These are phyloP conservation scores for Colletotrichum musicola DNA, from an alignment of 2,329 filamentous ascomycete genomes.

Conservation along the genomic window DNA sequence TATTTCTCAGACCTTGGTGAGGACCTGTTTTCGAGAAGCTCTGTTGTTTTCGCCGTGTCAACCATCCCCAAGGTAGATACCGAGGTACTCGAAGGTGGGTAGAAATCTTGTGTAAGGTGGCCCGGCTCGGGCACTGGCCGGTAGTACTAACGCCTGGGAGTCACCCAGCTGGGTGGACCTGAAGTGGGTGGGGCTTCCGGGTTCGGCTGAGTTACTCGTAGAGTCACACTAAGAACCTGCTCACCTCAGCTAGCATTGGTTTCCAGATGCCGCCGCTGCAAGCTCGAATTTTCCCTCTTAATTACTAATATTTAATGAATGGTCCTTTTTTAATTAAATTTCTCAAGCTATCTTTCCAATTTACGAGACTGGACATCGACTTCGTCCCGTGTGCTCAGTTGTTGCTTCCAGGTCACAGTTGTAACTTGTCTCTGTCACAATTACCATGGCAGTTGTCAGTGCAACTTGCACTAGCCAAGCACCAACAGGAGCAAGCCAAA, in stretches of 20 bases:
- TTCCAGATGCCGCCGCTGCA: background rate
- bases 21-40: background rate
- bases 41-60: background rate
- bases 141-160: constrained; percentile 5
- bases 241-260: constrained; percentile 1
- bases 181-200: constrained; percentile 6
- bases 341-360: too few relatives aligned
- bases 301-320: background rate
- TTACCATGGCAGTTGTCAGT: constrained; percentile 7
- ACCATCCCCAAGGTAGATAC: background rate
- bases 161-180: constrained; percentile 20
- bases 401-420: too few relatives aligned
- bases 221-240: background rate
- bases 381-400: too few relatives aligned
- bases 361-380: too few relatives aligned
- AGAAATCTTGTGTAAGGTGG: too few relatives aligned
- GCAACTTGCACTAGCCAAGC: background rate
- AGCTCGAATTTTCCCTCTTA: background rate
- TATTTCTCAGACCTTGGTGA: background rate
- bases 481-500: background rate
- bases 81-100: too few relatives aligned
- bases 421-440: background rate
- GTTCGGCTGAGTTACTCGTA: constrained; percentile 19
- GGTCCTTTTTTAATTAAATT: too few relatives aligned
- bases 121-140: background rate